Evolutionary conservation across 208 protist genomes (phyloP), one percentile per base, ranked within the genome.

Genomic region (Crithidia sp.): DNA sequence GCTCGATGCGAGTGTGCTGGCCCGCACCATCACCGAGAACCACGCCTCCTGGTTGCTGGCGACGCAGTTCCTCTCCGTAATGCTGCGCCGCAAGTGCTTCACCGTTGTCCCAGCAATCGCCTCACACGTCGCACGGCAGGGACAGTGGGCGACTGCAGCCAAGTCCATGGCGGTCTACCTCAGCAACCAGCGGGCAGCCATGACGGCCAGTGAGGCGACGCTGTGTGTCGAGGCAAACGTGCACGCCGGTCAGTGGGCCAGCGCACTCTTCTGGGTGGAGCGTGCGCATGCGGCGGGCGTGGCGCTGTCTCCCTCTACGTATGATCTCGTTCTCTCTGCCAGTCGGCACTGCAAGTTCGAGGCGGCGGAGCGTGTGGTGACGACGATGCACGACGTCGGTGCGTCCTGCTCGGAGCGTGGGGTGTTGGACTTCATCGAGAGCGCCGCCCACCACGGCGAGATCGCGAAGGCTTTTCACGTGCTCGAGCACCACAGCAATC

Each of bases 261-360:
- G 86, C 66, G 91, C 88, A 13, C 77, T 95, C 44, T 95, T 95
- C 67, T 95, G 91, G 91, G 74, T 92, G 58, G 84, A 95, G 59
- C 87, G 91, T 3, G 85, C 86, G 8, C 83, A 90, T 66, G 63
- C 57, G 0, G 41, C 65, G 50, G 74, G 78, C n/a, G 45, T 90
- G 5, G 62, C 59, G 5, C 76, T 93, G 3, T 47, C 72, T 0
- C 28, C 79, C 4, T 16, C 50, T 0, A 81, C 79, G 39, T 95
- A 93, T 77, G 84, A 95, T 59, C 77, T 74, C 41, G 84, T 77
- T 2, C 76, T 93, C 14, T 55, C 71, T 8, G 77, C 76, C 9
- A 85, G 84, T 57, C 69, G 67, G 6, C 73, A 86, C 71, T 84
- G 79, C 54, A 64, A 44, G 3, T 93, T 88, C 74, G 77, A 83